Base-by-base conservation (phyloP, 768 basidiomycete genomes). In the Mycena filopes region DNA sequence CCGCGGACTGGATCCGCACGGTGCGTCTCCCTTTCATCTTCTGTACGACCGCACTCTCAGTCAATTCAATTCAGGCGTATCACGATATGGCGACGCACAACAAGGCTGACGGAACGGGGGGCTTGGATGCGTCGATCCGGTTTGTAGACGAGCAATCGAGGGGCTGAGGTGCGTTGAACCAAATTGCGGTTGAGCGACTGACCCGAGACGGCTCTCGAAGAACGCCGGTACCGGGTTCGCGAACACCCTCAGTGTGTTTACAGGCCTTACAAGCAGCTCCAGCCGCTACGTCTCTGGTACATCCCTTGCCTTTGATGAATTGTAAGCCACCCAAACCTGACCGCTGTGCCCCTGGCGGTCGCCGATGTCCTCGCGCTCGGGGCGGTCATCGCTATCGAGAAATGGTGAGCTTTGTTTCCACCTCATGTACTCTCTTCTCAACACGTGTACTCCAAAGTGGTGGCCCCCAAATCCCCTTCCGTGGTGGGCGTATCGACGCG, bases 21-120 rank as follows among this genome's bases (percentile, higher is more conserved):
- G 47, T 29, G 26, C n/a, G n/a, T 7, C 3, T 26, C 16, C 28
- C 45, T 6, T 23, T 26, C 16, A 16, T 15, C 47, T 2, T 26
- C 13, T 18, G 36, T 15, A 36, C 15, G 28, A 3, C 1, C 1
- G 4, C 15, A 29, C 6, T n/a, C n/a, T n/a, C n/a, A n/a, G n/a
- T n/a, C n/a, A n/a, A n/a, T n/a, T n/a, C n/a, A n/a, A 6, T 28
- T 26, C 18, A 48, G 47, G 47, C 47, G 13, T 48, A 48, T 18
- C 47, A 48, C 20, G 47, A 48, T 18, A 48, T 48, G 47, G 47
- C 47, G 16, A 48, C 47, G 26, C 47, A 48, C 47, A 48, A 48
- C 47, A 18, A 29, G 26, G 25, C 13, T 9, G 47, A 48, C 20
- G 47, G 47, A 5, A 29, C 47, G 15, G 47, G 47, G 2, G 47